Percentiles rank a stretch among this genome's conserved stretches.
phyloP scores from a whole-genome alignment of 257 asterid genomes.

The Eucommia ulmoides region DNA sequence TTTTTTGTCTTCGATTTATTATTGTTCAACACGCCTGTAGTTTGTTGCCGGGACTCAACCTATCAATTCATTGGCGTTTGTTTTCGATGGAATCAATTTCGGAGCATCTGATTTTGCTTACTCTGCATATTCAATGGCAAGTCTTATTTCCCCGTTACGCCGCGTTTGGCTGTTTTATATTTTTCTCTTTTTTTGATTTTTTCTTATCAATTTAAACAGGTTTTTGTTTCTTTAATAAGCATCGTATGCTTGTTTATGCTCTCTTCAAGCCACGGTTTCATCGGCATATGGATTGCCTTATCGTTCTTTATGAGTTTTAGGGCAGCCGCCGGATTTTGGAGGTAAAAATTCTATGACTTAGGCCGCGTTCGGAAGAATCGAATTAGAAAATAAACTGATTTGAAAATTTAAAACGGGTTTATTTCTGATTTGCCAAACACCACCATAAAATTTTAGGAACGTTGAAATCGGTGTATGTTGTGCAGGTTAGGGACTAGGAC shows the following conservation, averaged over 20 bases:
- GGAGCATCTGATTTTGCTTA: constrained; percentile 89
- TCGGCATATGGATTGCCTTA: constrained; percentile 64
- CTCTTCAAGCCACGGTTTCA: constrained; percentile 30
- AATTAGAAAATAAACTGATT: too few relatives aligned
- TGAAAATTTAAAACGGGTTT: too few relatives aligned
- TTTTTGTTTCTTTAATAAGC: constrained; percentile 48
- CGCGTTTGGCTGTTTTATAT: too few relatives aligned
- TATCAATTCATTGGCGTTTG: constrained; percentile 77
- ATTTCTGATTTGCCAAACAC: too few relatives aligned
- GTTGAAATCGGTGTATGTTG: neutral
- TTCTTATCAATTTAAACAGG: constrained; percentile 35
- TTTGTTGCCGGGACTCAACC: constrained; percentile 93
- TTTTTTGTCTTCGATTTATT: too few relatives aligned
- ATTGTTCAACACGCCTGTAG: too few relatives aligned
- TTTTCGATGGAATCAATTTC: constrained; percentile 79
- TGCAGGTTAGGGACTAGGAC: constrained; percentile 72
- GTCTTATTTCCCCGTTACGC: neutral
- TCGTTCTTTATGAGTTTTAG: constrained; percentile 54
- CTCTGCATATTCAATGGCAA: constrained; percentile 64
- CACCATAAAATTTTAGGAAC: neutral
- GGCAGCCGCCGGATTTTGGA: constrained; percentile 62
- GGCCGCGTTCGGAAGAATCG: too few relatives aligned
- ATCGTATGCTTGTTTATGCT: constrained; percentile 39
- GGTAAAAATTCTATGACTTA: too few relatives aligned
- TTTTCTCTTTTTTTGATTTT: neutral